Evolutionary conservation across 2,329 filamentous ascomycete species (phyloP).

Genomic region (Cytospora piceae): DNA sequence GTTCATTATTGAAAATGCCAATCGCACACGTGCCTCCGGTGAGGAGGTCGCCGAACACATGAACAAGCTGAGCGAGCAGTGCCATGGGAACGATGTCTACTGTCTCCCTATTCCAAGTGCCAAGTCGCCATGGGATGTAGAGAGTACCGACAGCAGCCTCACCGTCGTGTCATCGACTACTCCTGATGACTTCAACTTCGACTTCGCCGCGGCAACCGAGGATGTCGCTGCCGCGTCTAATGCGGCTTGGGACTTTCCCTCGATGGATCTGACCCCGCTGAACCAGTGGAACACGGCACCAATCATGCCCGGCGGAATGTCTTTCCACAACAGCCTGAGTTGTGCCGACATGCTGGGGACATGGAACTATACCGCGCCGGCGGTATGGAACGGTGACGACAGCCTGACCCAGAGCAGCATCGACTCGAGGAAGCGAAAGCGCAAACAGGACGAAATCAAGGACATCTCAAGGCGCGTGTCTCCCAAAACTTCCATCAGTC

Average conservation of each 20-base stretch:
- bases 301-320: conserved; percentile 8
- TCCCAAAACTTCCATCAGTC: conserved; percentile 23
- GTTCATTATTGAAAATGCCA: conserved; percentile 30
- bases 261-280: conserved; percentile 18
- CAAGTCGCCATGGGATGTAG: conserved; percentile 15
- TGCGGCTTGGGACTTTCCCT: conserved; percentile 23
- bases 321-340: conserved; percentile 19
- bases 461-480: conserved; percentile 23
- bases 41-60: conserved; percentile 29
- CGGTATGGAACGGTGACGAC: conserved; percentile 17
- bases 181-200: conserved; percentile 22
- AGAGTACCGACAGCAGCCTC: conserved; percentile 21
- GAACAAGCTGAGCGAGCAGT: conserved; percentile 25
- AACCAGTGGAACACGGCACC: conserved; percentile 29
- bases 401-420: not conserved
- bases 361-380: conserved; percentile 29
- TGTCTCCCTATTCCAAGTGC: conserved; percentile 17
- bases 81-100: conserved; percentile 27
- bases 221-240: conserved; percentile 14
- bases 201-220: conserved; percentile 15
- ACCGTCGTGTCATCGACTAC: conserved; percentile 10
- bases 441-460: conserved; percentile 12
- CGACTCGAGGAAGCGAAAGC: conserved; percentile 23
- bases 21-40: conserved; percentile 27
- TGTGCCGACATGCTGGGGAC: conserved; percentile 25